Evolutionary conservation across 2,329 filamentous ascomycete genomes (phyloP).

Genomic region (Gnomoniopsis smithogilvyi): DNA sequence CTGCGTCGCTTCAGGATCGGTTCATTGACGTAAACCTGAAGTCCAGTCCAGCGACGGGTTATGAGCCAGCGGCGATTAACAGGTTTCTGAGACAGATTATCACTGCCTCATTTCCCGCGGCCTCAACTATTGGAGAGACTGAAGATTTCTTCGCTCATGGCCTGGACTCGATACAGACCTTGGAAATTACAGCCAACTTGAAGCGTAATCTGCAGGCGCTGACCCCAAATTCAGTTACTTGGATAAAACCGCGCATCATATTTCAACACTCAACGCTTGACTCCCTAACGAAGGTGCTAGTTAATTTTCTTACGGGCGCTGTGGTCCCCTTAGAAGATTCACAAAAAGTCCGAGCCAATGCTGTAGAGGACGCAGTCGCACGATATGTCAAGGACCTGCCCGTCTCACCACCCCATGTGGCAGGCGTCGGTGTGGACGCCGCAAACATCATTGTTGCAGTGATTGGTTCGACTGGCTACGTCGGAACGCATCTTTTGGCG

Average conservation of each 20-base stretch:
- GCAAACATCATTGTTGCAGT: background rate
- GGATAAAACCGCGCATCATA: background rate
- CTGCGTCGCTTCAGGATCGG: background rate
- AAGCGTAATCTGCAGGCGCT: constrained; percentile 14
- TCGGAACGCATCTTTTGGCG: background rate
- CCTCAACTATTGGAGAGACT: background rate
- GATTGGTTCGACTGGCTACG: constrained; percentile 7
- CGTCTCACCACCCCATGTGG: background rate
- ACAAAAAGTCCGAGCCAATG: background rate
- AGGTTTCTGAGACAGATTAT: background rate
- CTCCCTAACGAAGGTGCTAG: background rate
- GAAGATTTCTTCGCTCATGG: constrained; percentile 19
- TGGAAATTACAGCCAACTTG: constrained; percentile 13
- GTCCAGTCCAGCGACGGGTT: background rate
- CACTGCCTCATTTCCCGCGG: background rate
- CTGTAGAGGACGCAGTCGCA: background rate
- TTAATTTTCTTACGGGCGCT: background rate
- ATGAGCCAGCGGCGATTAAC: background rate
- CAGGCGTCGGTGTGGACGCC: background rate
- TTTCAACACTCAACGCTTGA: background rate
- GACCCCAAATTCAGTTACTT: background rate
- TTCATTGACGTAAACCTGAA: background rate
- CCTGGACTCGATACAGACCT: constrained; percentile 18
- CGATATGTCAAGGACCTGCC: background rate
- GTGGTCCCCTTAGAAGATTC: background rate